Base-by-base conservation (phyloP, 257 asterid genomes). In the Scutellaria baicalensis region DNA sequence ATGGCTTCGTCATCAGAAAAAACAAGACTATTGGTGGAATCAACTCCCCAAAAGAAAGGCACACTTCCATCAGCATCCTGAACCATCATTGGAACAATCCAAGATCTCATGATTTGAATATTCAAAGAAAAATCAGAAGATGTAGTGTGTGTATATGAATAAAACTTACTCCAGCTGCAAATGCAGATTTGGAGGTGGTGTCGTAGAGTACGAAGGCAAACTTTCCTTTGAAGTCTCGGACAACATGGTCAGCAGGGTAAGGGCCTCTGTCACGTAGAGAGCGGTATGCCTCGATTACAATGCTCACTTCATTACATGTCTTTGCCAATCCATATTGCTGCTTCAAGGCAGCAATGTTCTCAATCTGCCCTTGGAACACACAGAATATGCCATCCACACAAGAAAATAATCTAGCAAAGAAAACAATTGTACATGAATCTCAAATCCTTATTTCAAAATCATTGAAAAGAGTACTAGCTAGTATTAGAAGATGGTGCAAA, bases 31-130 rank as follows among this genome's bases (percentile, higher is more conserved):
- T 23, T 23, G 31, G 31, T 23, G 31, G 31, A 23, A 61, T 73
- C 82, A 31, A 63, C 58, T 74, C 80, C 84, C 80, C 84, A 70
- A n/a, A 70, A 82, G 59, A 82, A 78, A 13, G 75, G 80, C 9
- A 79, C 77, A 71, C 78, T 79, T 38, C 78, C 74, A 56, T 79
- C 82, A 70, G 80, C 77, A 76, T 67, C 84, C 79, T 69, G 40
- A 8, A 44, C 3, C 1, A 43, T 44, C 5, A n/a, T 2, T 44
- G 11, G 6, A 13, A 45, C 16, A 45, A 45, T 7, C 11, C 11
- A 45, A 12, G 12, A 45, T 11, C n/a, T 12, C 51, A 45, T 1
- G 6, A 45, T 45, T n/a, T 1, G 5, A n/a, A 3, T 9, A 23
- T 38, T 8, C 1, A 23, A 48, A 8, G 58, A 58, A 48, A 31